Evolutionary conservation across 139 green algal genomes (phyloP).

Genomic region (Medakamo hakoo): DNA sequence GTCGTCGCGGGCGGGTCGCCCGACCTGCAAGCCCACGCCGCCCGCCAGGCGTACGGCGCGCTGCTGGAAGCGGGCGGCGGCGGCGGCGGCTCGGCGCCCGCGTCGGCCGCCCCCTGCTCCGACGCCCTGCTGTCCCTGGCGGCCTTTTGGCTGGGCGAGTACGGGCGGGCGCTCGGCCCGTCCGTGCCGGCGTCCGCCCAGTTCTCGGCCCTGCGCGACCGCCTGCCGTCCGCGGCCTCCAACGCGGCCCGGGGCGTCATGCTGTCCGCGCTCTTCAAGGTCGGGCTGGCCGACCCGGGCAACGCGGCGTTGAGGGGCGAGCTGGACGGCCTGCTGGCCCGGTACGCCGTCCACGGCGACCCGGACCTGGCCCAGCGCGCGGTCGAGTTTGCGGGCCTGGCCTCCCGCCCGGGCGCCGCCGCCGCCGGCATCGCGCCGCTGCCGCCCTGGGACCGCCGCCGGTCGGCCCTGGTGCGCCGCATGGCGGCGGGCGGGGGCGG

Average conservation of each 20-base stretch:
- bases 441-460: constrained; percentile 57
- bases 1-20: constrained; percentile 85
- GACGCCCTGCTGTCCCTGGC: constrained; percentile 58
- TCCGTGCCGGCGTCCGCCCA: constrained; percentile 34
- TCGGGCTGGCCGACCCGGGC: constrained; percentile 27
- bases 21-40: constrained; percentile 75
- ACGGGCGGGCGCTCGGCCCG: constrained; percentile 40
- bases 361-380: constrained; percentile 88
- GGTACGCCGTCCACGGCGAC: constrained; percentile 15
- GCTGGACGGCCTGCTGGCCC: constrained; percentile 10
- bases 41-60: constrained; percentile 27
- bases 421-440: constrained; percentile 51
- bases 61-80: no score
- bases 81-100: no score
- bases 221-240: constrained; percentile 38
- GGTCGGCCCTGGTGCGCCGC: constrained; percentile 51
- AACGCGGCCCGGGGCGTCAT: constrained; percentile 64
- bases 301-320: constrained; percentile 28
- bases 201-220: constrained; percentile 60
- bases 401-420: constrained; percentile 7
- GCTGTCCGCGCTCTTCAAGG: constrained; percentile 61
- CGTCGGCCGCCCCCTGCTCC: no score
- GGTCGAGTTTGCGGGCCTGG: constrained; percentile 69
- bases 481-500: constrained; percentile 22
- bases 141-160: constrained; percentile 84